Evolutionary conservation across 371 early-diverging fungal genomes (phyloP).

Genomic region (Lichtheimia hyalospora): DNA sequence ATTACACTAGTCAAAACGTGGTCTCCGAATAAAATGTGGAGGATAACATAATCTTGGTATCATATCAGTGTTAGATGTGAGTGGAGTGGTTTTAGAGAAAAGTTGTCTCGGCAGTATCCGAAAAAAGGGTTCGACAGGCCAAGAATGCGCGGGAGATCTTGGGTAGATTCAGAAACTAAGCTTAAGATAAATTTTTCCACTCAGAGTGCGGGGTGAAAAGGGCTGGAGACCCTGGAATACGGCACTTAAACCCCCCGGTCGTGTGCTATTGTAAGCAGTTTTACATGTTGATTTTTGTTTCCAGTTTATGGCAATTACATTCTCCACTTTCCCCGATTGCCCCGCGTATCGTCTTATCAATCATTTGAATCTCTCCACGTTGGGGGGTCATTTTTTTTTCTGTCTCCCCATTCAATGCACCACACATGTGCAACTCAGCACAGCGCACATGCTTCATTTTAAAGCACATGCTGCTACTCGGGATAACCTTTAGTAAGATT

Average conservation of each 20-base stretch:
- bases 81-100: background rate
- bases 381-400: background rate
- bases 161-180: background rate
- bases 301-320: background rate
- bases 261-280: too few species aligned
- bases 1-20: slow-evolving; percentile 9
- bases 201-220: background rate
- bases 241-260: too few species aligned
- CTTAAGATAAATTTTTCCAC: background rate
- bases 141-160: slow-evolving; percentile 1
- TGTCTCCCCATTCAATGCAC: too few species aligned
- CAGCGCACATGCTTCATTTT: too few species aligned
- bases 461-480: too few species aligned
- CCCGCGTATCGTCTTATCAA: slow-evolving; percentile 3
- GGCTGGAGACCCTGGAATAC: too few species aligned
- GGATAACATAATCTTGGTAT: background rate
- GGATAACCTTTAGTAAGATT: too few species aligned
- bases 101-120: background rate
- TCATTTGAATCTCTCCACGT: slow-evolving; percentile 1
- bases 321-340: slow-evolving; percentile 3
- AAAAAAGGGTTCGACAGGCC: background rate
- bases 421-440: too few species aligned
- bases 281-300: too few species aligned
- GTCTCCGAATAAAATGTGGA: slow-evolving; percentile 1
- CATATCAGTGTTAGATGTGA: background rate